Evolutionary conservation across 495 filamentous ascomycete species (phyloP).

Genomic region (Pseudoneurospora amorphoporcata): DNA sequence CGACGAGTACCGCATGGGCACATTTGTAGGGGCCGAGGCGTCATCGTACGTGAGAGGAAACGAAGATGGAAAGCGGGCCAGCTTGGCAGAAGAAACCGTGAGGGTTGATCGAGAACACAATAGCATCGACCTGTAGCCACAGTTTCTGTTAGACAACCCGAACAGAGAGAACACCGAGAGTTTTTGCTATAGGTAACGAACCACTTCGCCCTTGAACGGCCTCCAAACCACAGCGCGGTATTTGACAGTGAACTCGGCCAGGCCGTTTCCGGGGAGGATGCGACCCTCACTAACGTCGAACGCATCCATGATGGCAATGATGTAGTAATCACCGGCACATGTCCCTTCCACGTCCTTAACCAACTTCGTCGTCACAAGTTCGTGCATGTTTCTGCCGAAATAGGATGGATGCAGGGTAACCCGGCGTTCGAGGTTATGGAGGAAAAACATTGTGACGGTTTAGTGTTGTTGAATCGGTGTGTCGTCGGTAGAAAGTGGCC

Average conservation of each 20-base stretch:
- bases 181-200: slow-evolving; percentile 34
- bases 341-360: slow-evolving; percentile 89
- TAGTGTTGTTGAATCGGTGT: not conserved
- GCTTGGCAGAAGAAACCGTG: slow-evolving; percentile 89
- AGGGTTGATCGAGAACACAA: slow-evolving; percentile 79
- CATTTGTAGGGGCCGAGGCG: not conserved
- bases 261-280: slow-evolving; percentile 77
- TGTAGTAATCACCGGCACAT: slow-evolving; percentile 85
- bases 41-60: slow-evolving; percentile 67
- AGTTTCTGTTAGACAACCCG: slow-evolving; percentile 8
- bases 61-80: slow-evolving; percentile 80
- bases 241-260: slow-evolving; percentile 87
- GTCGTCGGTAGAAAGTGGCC: not conserved
- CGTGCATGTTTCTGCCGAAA: slow-evolving; percentile 83
- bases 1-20: slow-evolving; percentile 3
- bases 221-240: slow-evolving; percentile 96
- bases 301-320: slow-evolving; percentile 92
- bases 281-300: slow-evolving; percentile 85
- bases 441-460: slow-evolving; percentile 73
- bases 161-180: not conserved
- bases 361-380: slow-evolving; percentile 75
- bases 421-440: slow-evolving; percentile 84
- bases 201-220: slow-evolving; percentile 93
- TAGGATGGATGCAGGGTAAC: slow-evolving; percentile 94
- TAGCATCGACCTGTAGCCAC: slow-evolving; percentile 68